Evolutionary conservation across 169 alveolate genomes (phyloP), one percentile per base, ranked within the genome.

Genomic region (Perkinsus marinus): DNA sequence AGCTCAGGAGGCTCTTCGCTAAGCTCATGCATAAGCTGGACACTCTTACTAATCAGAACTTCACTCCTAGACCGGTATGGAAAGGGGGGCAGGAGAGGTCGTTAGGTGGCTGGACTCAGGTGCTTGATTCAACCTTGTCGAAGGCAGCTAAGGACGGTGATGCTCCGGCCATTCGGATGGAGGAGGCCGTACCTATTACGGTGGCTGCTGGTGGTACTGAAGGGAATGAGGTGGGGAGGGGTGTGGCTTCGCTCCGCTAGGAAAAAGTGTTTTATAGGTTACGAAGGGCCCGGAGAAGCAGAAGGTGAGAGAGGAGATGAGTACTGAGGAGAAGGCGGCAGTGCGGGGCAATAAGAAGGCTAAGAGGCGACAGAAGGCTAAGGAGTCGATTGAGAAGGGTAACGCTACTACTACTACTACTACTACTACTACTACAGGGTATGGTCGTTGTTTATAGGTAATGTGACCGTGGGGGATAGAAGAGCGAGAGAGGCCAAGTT

Each of bases 1-100:
- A 36, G 39, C 39, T 39, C 39, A 91, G 90, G 90, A 90, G 89
- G 79, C 79, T 57, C 79, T 57, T 57, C 34, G 79, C 79, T 30
- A 91, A 91, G 26, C 39, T 91, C 36, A 91, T 91, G 93, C 90
- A 57, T 26, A 91, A 43, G 46, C 22, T 91, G 90, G 93, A 91
- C 22, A 36, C 93, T 13, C 91, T 91, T n/a, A 90, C 43, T 57
- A 39, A 39, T 16, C 89, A 39, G 92, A 43, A 43, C 43, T 89
- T 89, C 91, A 89, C 57, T 0, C 91, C 91, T 39, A 13, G 46
- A 41, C 91, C 91, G 91, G 68, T 89, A 39, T 5, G 5, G 46
- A 10, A 2, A 22, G 43, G 68, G 5, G 26, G 68, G 10, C 46
- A 41, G 46, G 46, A 10, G 10, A 10, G 46, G 46, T 41, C 46